Evolutionary conservation across 768 basidiomycete genomes (phyloP), one percentile per base, ranked within the genome.

Genomic region (Kondoa malvinella): DNA sequence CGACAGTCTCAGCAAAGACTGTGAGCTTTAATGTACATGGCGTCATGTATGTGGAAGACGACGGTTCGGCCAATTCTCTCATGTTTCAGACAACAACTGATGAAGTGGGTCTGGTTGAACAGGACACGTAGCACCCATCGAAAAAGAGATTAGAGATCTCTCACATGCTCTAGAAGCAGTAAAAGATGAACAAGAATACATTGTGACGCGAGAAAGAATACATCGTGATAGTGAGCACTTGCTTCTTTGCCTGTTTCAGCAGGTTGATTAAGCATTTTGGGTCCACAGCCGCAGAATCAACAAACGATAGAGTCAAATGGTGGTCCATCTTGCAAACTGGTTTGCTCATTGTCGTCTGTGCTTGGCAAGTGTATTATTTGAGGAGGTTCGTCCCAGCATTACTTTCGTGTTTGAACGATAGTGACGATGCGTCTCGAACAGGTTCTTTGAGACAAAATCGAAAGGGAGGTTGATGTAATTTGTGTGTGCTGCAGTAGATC

Each of bases 1-100:
- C 88, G 74, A 85, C 90, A 30, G 86, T 96, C 74, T 87, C 91
- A 59, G 90, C 95, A 80, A 97, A 99, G 79, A 84, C 88, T 72
- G 85, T 97, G 75, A 91, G 90, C 78, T 99, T 99, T 81, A 97
- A 97, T 76, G 95, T 97, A 26, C 95, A 99, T 73, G 95, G 95
- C 26, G 85, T 96, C 64, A 87, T 99, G 69, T 97, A 91, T 74
- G 85, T 97, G 40, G 83, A 85, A 31, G 92, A 92, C 74, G 89
- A 92, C 74, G 90, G 89, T 86, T 66, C 29, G 82, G 77, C n/a
- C 40, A 50, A 8, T 50, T 50, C 2, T 26, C 16, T 29, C 25
- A 64, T 64, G 17, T 17, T 32, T 0, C n/a, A 8, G 12, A 31
- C 58, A 14, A 14, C 15, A 25, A 31, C 27, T 14, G 25, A 31